Conservation (phyloP, 768 basidiomycete species). For the Lactarius quietus region DNA sequence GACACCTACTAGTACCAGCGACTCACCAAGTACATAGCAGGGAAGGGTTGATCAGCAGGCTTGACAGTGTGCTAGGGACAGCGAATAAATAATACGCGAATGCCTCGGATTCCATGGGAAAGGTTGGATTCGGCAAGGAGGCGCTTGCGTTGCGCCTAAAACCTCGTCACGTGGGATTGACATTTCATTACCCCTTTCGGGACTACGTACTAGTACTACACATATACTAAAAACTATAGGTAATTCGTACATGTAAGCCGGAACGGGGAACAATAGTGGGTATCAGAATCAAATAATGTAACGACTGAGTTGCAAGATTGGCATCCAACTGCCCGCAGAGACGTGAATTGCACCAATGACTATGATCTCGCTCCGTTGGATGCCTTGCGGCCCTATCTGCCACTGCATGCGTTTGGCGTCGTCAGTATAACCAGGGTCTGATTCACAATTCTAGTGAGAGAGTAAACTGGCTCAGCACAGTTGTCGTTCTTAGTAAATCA, state of each 20-base stretch:
- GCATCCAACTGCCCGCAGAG: conserved; percentile 14
- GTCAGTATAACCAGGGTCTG: neutral
- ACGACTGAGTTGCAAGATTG: conserved; percentile 13
- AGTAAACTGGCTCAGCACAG: neutral
- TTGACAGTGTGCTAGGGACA: too few relatives aligned
- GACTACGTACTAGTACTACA: too few relatives aligned
- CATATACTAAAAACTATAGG: neutral
- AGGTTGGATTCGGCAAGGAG: too few relatives aligned
- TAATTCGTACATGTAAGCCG: neutral
- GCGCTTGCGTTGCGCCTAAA: too few relatives aligned
- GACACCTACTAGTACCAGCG: too few relatives aligned
- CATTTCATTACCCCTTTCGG: neutral
- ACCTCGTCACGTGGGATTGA: neutral
- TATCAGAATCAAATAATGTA: neutral
- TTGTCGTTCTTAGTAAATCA: too few relatives aligned
- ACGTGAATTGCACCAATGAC: conserved; percentile 18
- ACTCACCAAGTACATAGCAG: too few relatives aligned
- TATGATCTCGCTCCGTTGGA: neutral
- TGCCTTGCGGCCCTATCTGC: neutral
- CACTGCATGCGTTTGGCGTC: neutral
- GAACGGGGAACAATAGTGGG: too few relatives aligned
- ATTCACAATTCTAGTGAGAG: neutral
- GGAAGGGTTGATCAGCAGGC: too few relatives aligned
- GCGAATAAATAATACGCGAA: too few relatives aligned
- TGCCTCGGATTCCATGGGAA: too few relatives aligned